A percentile compares a stretch with the other conserved stretches of the same genome.
Evolutionary conservation across 805 yeast genomes (phyloP).

Genomic region (Hyphopichia homilentoma): DNA sequence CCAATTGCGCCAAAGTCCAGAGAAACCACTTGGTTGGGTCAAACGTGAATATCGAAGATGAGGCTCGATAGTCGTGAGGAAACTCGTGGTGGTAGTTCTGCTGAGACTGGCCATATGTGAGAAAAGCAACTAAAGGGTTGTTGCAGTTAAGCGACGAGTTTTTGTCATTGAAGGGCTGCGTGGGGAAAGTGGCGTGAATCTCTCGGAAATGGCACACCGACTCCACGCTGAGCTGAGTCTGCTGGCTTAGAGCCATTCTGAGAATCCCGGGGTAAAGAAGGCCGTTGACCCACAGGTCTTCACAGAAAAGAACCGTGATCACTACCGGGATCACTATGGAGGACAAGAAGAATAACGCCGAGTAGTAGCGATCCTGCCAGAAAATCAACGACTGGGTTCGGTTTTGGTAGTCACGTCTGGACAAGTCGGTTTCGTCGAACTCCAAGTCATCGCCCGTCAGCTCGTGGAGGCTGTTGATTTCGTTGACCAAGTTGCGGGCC

Average conservation of each 20-base stretch:
- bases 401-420: constrained; percentile 13
- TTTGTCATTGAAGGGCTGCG: constrained; percentile 46
- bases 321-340: constrained; percentile 27
- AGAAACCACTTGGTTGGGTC: constrained; percentile 88
- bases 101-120: constrained; percentile 87
- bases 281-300: constrained; percentile 33
- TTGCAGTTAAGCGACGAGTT: constrained; percentile 70
- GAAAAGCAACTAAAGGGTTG: constrained; percentile 51
- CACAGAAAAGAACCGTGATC: constrained; percentile 19
- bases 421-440: constrained; percentile 6
- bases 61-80: constrained; percentile 84
- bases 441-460: constrained; percentile 8
- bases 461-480: constrained; percentile 27
- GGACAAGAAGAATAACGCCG: constrained; percentile 25
- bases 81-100: constrained; percentile 96
- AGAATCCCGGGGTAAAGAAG: constrained; percentile 70
- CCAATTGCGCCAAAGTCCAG: constrained; percentile 46
- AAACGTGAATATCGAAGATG: constrained; percentile 65
- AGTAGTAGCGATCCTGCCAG: constrained; percentile 34
- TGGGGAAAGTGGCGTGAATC: constrained; percentile 66
- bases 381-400: constrained; percentile 19
- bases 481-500: constrained; percentile 7
- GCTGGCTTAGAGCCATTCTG: constrained; percentile 71
- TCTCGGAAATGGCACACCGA: constrained; percentile 70
- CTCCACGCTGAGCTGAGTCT: constrained; percentile 71